Percentiles rank a stretch among this genome's conserved stretches.
phyloP scores from a whole-genome alignment of 2,329 filamentous ascomycete genomes.

The Lojkania enalia region DNA sequence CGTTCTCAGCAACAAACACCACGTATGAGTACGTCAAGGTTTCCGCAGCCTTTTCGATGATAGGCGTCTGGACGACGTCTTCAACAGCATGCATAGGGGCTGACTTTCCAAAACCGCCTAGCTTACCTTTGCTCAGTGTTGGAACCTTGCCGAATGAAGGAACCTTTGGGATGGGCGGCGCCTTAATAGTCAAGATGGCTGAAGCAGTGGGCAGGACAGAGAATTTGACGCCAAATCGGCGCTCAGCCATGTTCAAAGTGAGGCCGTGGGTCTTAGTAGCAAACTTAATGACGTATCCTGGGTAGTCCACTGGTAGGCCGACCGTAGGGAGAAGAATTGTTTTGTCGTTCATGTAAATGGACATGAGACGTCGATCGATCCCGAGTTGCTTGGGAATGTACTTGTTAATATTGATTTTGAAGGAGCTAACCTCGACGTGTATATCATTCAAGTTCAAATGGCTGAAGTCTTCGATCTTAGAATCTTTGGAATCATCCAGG shows the following conservation, averaged over 20 bases:
- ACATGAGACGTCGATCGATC: constrained; percentile 17
- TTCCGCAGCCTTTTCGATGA: constrained; percentile 10
- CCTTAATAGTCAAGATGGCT: constrained; percentile 7
- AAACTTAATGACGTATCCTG: constrained; percentile 17
- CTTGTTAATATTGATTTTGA: constrained; percentile 20
- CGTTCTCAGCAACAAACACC: constrained; percentile 18
- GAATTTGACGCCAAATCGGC: constrained; percentile 16
- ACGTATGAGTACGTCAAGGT: constrained; percentile 16
- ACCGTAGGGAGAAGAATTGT: constrained; percentile 19
- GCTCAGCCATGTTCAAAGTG: constrained; percentile 18
- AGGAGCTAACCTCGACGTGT: constrained; percentile 12
- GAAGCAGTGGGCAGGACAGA: constrained; percentile 6
- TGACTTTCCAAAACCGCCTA: constrained; percentile 14
- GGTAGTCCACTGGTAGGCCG: constrained; percentile 18
- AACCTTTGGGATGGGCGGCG: constrained; percentile 15
- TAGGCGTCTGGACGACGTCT: constrained; percentile 6
- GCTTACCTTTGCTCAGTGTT: constrained; percentile 8
- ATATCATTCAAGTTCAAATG: no score
- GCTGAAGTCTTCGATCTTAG: no score
- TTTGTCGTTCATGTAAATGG: constrained; percentile 14
- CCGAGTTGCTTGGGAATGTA: constrained; percentile 15
- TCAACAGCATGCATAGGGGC: constrained; percentile 7
- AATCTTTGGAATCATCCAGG: no score
- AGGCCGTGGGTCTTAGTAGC: constrained; percentile 12
- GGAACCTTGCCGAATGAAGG: constrained; percentile 18